phyloP scores from a whole-genome alignment of 495 filamentous ascomycete species.

The Aspergillus avenaceus region DNA sequence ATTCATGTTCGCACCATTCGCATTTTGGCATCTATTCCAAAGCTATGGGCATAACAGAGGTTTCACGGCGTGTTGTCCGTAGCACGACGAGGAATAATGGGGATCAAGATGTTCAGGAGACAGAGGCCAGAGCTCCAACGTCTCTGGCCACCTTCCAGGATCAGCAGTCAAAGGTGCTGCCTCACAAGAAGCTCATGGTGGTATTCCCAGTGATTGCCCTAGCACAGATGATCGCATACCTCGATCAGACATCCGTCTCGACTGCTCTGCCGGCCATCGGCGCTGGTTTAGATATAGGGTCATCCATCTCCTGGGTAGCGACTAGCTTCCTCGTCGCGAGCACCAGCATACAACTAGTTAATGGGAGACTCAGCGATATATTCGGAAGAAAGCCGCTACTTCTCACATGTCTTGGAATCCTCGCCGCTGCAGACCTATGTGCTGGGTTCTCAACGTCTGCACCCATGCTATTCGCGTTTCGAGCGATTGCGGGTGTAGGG shows the following conservation, averaged over 20 bases:
- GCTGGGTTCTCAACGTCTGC: conserved; percentile 18
- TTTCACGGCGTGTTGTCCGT: no score
- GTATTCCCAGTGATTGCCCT: conserved; percentile 24
- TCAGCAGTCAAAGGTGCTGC: conserved; percentile 19
- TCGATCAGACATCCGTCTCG: conserved; percentile 29
- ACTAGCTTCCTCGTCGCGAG: conserved; percentile 24
- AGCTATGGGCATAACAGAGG: no score
- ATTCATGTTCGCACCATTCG: no score
- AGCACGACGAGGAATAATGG: no score
- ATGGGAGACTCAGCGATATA: conserved; percentile 33
- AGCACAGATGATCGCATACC: conserved; percentile 22
- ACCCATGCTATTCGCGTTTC: conserved; percentile 15
- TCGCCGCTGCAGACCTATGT: conserved; percentile 22
- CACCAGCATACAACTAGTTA: conserved; percentile 29
- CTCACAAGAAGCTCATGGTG: conserved; percentile 17
- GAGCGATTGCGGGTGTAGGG: conserved; percentile 17
- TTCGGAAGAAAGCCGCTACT: conserved; percentile 29
- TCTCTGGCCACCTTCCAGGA: no score
- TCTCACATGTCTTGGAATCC: conserved; percentile 15
- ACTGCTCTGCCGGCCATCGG: conserved; percentile 31
- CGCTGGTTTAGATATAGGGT: conserved; percentile 15
- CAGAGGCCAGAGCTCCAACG: no score
- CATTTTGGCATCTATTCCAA: no score
- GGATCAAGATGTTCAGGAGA: no score
- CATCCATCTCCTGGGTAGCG: conserved; percentile 31